Evolutionary conservation across 2,329 filamentous ascomycete genomes (phyloP), one percentile per base, ranked within the genome.

Genomic region (Ascomycota sp.): DNA sequence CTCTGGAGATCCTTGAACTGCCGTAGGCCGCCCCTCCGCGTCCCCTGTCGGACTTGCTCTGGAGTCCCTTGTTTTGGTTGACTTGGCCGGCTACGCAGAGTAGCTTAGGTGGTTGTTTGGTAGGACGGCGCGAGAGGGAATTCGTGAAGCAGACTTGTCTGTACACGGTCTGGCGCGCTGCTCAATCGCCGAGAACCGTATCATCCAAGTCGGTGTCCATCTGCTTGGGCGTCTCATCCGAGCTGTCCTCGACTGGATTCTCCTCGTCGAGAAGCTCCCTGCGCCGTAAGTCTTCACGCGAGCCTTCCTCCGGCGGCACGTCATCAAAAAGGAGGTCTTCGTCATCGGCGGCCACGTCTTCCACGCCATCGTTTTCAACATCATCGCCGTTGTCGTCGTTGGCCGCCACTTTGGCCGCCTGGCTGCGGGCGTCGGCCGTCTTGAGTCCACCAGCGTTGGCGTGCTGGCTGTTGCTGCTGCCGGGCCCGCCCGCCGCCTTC

Each of bases 291-390:
- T 74, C 68, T 42, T 72, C 69, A 9, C 48, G 51, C 4, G 65
- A 69, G 29, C 65, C 69, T 40, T 73, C 69, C 37, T 69, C 68
- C 0, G 57, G 61, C 35, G 66, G 63, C 0, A 47, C 59, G 23
- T 59, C 57, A 32, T 59, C 57, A 23, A 62, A 58, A 13, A 58
- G 49, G 30, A 56, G 44, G 23, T 59, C 56, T 8, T 53, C 47
- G 5, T 46, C 48, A 3, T 48, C 45, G 7, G 21, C 21, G 21
- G 7, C 21, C 7, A 7, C 21, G 10, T 51, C 27, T 2, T 21
- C 17, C 10, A 10, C 52, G 8, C 54, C 52, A 3, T 54, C 52
- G 10, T 55, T 51, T 4, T 58, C 57, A n/a, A 52, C 52, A 3
- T 49, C 53, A 19, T 55, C 43, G 15, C 61, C 44, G 25, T 62